Evolutionary conservation across 768 basidiomycete genomes (phyloP), one percentile per base, ranked within the genome.

Genomic region (Amanita exitialis): DNA sequence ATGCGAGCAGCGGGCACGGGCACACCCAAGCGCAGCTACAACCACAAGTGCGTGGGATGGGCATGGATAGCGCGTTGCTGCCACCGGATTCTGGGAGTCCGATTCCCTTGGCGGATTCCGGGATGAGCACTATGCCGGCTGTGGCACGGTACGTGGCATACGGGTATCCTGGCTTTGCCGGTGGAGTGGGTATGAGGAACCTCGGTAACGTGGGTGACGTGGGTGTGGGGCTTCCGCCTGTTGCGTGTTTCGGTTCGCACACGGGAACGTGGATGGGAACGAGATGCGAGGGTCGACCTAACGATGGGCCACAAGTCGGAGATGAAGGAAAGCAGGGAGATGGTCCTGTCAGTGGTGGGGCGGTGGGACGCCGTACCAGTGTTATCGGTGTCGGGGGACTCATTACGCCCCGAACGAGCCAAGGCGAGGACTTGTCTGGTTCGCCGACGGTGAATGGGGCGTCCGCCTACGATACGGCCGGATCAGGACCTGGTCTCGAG

Each of bases 191-290:
- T 30, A 62, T 56, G 30, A 56, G 48, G n/a, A 52, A 49, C 1
- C 53, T 60, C 39, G 41, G 47, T 45, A 48, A 34, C 7, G 55
- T 53, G 38, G 42, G 55, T 53, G 55, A 56, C 44, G 59, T 53
- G 42, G 23, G 45, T 36, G 50, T 30, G 38, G 51, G 15, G 48
- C 52, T 30, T 35, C n/a, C 16, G 38, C 38, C 38, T 39, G 38
- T 6, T 30, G 30, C 10, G 30, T 30, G 30, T 30, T 30, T 12
- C 10, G 30, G 30, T 30, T 12, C 30, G 30, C 30, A 30, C 30
- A 10, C 30, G 10, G 30, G 30, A 30, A 12, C 30, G 9, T 30
- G 30, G 30, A 30, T 30, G 30, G 10, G 30, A 30, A 10, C 10
- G 30, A 10, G 30, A 12, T 30, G 30, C 9, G 30, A 30, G 30